Percentiles rank a stretch among this genome's conserved stretches.
phyloP scores from a whole-genome alignment of 768 basidiomycete genomes.

The Tremella fuciformis region DNA sequence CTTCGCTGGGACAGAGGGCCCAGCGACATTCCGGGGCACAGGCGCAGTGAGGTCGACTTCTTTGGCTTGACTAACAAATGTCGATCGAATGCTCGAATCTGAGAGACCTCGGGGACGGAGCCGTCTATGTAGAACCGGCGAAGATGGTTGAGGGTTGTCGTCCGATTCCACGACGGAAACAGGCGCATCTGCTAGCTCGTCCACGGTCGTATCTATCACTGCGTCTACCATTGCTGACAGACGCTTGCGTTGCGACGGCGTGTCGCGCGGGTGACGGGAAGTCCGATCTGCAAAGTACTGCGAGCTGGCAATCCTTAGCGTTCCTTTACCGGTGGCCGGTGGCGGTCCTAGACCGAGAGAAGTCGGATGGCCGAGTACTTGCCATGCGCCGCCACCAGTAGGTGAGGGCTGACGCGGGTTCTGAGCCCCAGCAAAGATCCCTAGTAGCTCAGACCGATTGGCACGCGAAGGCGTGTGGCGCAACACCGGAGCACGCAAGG shows the following conservation, averaged over 20 bases:
- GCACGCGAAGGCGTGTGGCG: conserved; percentile 36
- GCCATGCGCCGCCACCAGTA: conserved; percentile 63
- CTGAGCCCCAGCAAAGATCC: conserved; percentile 91
- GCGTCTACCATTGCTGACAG: conserved; percentile 61
- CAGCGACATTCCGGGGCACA: not conserved
- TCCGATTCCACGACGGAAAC: conserved; percentile 1
- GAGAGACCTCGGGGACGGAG: conserved; percentile 76
- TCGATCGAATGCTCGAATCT: conserved; percentile 88
- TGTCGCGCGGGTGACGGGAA: conserved; percentile 16
- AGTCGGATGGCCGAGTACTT: conserved; percentile 56
- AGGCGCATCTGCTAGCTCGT: conserved; percentile 38
- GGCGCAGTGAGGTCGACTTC: conserved; percentile 1
- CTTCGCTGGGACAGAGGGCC: not conserved
- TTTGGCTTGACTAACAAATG: conserved; percentile 60
- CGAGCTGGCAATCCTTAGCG: conserved; percentile 32
- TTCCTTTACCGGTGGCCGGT: conserved; percentile 15
- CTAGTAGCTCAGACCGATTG: conserved; percentile 59
- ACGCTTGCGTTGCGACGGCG: conserved; percentile 29
- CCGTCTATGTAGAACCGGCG: conserved; percentile 61
- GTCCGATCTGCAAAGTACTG: conserved; percentile 38
- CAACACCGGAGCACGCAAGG: conserved; percentile 16
- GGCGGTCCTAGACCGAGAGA: not conserved
- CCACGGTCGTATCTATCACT: conserved; percentile 61
- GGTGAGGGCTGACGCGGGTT: conserved; percentile 48
- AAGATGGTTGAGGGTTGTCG: conserved; percentile 36